Conservation (phyloP, 352 stramenopile species). For the Aphanomyces invadans region DNA sequence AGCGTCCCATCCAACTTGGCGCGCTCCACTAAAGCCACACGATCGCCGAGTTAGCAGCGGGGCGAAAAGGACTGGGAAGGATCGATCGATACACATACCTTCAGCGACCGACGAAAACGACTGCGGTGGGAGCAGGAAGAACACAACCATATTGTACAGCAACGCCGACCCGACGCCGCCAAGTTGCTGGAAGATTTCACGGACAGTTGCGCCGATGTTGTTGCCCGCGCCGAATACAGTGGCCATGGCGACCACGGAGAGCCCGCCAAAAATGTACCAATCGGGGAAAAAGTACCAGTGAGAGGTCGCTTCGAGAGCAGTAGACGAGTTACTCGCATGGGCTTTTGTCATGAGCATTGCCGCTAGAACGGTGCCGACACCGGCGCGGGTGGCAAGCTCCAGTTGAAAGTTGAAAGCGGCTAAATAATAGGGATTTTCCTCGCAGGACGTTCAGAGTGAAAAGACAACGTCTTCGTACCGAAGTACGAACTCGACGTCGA, state of each 20-base stretch:
- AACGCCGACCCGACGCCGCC: slow-evolving; percentile 73
- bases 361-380: slow-evolving; percentile 56
- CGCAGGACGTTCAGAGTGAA: too few species aligned
- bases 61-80: too few species aligned
- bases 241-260: slow-evolving; percentile 66
- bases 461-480: too few species aligned
- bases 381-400: slow-evolving; percentile 46
- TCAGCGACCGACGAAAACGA: slow-evolving; percentile 3
- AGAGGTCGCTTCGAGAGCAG: not conserved
- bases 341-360: slow-evolving; percentile 49
- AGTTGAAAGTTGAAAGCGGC: slow-evolving; percentile 24
- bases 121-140: slow-evolving; percentile 35
- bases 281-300: slow-evolving; percentile 66
- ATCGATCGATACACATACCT: slow-evolving; percentile 13
- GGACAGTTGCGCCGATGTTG: slow-evolving; percentile 60
- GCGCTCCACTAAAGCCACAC: not conserved
- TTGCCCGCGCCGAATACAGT: slow-evolving; percentile 68
- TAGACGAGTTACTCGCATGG: not conserved
- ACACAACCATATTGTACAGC: slow-evolving; percentile 73
- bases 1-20: slow-evolving; percentile 38
- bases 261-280: slow-evolving; percentile 59
- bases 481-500: not conserved
- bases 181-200: slow-evolving; percentile 66
- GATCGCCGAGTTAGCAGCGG: too few species aligned
- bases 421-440: too few species aligned